These are phyloP conservation scores for Echites panduratus DNA, from an alignment of 257 asterid species.

Conservation along the genomic window DNA sequence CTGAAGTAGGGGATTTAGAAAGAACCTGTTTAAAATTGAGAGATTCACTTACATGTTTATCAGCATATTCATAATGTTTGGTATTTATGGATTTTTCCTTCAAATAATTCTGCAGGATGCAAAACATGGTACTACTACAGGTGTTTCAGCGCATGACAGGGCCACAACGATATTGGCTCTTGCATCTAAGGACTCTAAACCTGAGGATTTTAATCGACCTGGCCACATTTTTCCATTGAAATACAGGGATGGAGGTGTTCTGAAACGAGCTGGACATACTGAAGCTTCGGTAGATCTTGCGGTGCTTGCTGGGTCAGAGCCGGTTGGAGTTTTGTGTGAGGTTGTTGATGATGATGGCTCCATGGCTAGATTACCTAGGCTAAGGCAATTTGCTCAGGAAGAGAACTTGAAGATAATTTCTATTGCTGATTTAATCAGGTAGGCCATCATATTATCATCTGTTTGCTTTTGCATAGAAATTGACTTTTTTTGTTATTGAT, in stretches of 20 bases:
- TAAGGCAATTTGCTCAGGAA: conserved; percentile 52
- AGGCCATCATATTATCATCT: conserved; percentile 6
- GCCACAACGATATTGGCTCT: conserved; percentile 84
- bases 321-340: conserved; percentile 88
- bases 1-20: neutral
- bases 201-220: conserved; percentile 94
- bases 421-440: conserved; percentile 94
- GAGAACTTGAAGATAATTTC: conserved; percentile 75
- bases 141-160: conserved; percentile 95
- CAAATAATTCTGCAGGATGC: conserved; percentile 58
- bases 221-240: conserved; percentile 96
- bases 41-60: neutral
- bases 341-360: conserved; percentile 98
- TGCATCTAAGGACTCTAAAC: conserved; percentile 72
- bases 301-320: conserved; percentile 74
- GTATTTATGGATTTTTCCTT: neutral
- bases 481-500: neutral
- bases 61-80: neutral
- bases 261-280: conserved; percentile 98
- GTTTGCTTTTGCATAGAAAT: neutral
- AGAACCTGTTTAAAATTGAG: neutral
- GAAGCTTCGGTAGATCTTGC: conserved; percentile 97
- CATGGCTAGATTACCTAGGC: conserved; percentile 93
- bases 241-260: conserved; percentile 91
- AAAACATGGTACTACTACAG: conserved; percentile 85